Percentiles rank a stretch among this genome's conserved stretches.
phyloP scores from a whole-genome alignment of 441 rosid genomes.

The Brassica hybrid region DNA sequence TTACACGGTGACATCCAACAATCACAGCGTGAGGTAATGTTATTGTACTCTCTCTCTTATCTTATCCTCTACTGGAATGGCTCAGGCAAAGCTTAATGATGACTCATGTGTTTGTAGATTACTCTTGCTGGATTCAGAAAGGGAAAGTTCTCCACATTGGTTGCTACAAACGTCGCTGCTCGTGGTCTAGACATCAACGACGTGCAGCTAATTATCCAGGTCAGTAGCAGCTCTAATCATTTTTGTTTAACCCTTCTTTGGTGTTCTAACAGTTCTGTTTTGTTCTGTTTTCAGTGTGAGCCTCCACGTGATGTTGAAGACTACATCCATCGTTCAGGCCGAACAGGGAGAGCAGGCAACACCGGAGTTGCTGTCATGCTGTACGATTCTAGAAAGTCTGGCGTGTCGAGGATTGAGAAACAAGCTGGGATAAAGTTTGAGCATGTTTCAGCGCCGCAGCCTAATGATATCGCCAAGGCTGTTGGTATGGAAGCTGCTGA shows the following conservation, averaged over 20 bases:
- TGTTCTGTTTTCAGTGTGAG: constrained; percentile 64
- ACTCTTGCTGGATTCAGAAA: constrained; percentile 90
- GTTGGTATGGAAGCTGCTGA: constrained; percentile 77
- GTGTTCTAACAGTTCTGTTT: constrained; percentile 15
- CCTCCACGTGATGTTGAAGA: constrained; percentile 98
- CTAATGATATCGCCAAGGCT: constrained; percentile 81
- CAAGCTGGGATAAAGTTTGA: constrained; percentile 93
- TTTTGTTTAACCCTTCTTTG: background rate
- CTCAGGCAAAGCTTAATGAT: background rate
- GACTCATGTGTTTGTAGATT: constrained; percentile 52
- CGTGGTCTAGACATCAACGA: constrained; percentile 95
- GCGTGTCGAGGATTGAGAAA: constrained; percentile 69
- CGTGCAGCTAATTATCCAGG: constrained; percentile 97
- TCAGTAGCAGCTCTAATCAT: constrained; percentile 29
- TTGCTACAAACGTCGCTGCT: constrained; percentile 98
- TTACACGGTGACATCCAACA: constrained; percentile 95
- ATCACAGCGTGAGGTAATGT: constrained; percentile 84
- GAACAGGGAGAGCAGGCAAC: constrained; percentile 98
- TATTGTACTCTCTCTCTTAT: background rate
- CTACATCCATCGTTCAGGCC: constrained; percentile 95
- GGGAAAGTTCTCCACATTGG: constrained; percentile 86
- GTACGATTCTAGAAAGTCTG: constrained; percentile 76
- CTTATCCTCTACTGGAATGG: background rate
- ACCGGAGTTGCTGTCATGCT: constrained; percentile 95
- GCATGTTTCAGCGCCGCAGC: constrained; percentile 78